Conservation (phyloP, 2,329 filamentous ascomycete genomes). For the Diaporthe eres region DNA sequence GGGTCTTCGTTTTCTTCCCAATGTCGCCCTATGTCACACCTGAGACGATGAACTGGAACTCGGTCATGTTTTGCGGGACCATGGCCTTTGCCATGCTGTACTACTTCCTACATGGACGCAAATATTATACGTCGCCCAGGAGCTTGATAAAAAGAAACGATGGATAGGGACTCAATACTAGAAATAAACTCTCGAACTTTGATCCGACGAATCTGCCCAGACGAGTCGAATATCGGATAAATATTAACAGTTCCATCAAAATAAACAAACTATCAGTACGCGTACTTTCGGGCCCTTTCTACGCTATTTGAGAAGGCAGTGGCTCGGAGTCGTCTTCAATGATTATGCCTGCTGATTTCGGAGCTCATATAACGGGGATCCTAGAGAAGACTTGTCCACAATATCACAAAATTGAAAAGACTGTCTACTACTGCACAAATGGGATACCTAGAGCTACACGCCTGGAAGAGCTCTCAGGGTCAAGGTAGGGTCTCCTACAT, state of each 20-base stretch:
- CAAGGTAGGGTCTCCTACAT: constrained; percentile 62
- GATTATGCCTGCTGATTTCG: background rate
- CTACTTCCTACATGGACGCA: constrained; percentile 51
- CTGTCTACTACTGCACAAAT: constrained; percentile 25
- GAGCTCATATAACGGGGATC: too few species aligned
- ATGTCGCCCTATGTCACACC: constrained; percentile 52
- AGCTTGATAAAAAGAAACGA: constrained; percentile 43
- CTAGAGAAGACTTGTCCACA: background rate
- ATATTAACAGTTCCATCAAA: background rate
- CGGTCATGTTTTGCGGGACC: constrained; percentile 58
- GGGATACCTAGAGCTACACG: constrained; percentile 52
- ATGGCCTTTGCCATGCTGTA: constrained; percentile 56
- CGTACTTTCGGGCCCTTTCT: background rate
- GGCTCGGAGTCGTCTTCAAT: background rate
- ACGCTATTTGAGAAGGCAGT: background rate
- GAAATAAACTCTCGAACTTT: too few species aligned
- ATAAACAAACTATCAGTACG: background rate
- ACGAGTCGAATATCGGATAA: too few species aligned
- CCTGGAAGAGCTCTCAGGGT: constrained; percentile 63
- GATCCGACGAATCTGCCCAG: too few species aligned
- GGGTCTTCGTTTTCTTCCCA: constrained; percentile 66
- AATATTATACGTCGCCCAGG: constrained; percentile 45
- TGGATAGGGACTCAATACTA: background rate
- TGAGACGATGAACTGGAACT: constrained; percentile 64
- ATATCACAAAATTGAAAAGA: background rate